Base-by-base conservation (phyloP, 192 early-diverging fungal genomes). In the Backusella liffmaniae region DNA sequence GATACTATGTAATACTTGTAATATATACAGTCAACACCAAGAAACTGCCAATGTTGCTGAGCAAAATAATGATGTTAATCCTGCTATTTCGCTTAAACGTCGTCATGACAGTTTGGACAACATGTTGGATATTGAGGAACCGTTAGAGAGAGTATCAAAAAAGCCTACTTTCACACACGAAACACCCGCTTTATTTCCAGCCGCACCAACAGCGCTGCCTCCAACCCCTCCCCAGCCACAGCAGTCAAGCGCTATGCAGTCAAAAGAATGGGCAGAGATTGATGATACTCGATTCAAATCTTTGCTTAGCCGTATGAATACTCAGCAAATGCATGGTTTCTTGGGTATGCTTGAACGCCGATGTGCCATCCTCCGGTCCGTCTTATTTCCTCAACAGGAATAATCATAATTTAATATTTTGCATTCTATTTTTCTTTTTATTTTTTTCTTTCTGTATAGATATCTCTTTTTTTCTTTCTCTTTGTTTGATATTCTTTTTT, bases 1-100 rank as follows among this genome's bases (percentile, higher is more conserved):
- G 76, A 88, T 90, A 0, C 87, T 94, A 23, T 95, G 94, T 82
- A 94, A 95, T 72, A 89, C 91, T 3, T 93, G 94, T 79, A 90
- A 91, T 0, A 67, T 98, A 13, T 86, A 84, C 67, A 76, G 81
- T 18, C 83, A 83, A 12, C 79, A 84, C 26, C 56, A 62, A 29
- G 56, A 62, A 26, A 62, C 29, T 18, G 16, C 18, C 46, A 18
- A 15, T 49, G 16, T 49, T 62, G 56, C 26, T 62, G 56, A 62
- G 23, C 21, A 62, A 62, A 62, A 10, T 12, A 62, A 62, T 29
- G 26, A 13, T 62, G 12, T 4, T 29, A 29, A 10, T 62, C 23
- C 56, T 23, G 16, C 34, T 69, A 21, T 41, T 39, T 84, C 84
- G 62, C 85, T 84, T 36, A 77, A 86, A 36, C 70, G 81, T 59